Conservation (phyloP, 2,329 filamentous ascomycete genomes). For the Beauveria sp. region DNA sequence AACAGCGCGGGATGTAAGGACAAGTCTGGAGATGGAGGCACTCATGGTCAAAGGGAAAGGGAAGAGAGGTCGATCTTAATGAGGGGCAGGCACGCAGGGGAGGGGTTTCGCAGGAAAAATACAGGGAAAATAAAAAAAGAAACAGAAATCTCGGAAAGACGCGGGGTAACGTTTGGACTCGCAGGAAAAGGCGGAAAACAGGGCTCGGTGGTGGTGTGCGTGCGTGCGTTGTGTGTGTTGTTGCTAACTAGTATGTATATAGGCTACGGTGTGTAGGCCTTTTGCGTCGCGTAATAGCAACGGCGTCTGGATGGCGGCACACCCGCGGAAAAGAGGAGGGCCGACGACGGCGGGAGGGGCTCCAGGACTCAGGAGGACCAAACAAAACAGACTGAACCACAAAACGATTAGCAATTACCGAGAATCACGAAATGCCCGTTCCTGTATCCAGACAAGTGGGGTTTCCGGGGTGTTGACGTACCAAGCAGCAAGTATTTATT, state of each 20-base stretch:
- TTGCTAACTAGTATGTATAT: neutral
- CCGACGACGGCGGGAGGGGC: neutral
- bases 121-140: neutral
- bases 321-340: neutral
- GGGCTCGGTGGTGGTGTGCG: neutral
- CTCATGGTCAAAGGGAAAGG: conserved; percentile 1
- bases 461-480: neutral
- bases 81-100: neutral
- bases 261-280: neutral
- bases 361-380: too few relatives aligned
- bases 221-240: neutral
- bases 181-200: neutral
- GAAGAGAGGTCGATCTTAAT: neutral
- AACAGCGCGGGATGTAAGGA: conserved; percentile 3
- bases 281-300: conserved; percentile 8
- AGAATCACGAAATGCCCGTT: neutral
- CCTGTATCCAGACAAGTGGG: neutral
- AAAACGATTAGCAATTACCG: conserved; percentile 9
- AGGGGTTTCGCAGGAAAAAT: neutral
- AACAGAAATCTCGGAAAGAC: conserved; percentile 9
- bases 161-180: conserved; percentile 2
- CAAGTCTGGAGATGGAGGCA: conserved; percentile 3
- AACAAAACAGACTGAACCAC: neutral
- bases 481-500: neutral
- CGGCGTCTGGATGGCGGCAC: neutral